Conservation (phyloP, 148 eudicot species). For the Spergularia marina region DNA sequence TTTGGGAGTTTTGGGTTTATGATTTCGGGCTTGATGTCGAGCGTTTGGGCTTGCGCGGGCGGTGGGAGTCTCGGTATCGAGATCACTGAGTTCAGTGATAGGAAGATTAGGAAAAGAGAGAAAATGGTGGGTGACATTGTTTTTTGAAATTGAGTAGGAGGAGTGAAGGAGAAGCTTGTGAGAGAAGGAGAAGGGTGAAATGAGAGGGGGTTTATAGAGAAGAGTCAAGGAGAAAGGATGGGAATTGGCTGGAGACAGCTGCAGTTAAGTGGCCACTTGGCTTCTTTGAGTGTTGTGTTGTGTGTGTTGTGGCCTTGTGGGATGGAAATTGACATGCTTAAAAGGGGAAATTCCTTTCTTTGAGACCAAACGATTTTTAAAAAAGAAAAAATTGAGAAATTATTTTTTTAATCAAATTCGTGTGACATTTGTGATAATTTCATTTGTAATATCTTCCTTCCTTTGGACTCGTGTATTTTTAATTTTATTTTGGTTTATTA, state of each 20-base stretch:
- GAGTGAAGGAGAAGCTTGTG: background rate
- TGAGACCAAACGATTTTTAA: background rate
- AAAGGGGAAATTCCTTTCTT: background rate
- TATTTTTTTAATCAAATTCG: no score
- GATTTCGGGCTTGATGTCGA: constrained; percentile 30
- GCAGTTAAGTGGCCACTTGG: constrained; percentile 27
- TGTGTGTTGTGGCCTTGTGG: background rate
- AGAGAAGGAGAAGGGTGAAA: background rate
- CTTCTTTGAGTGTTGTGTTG: constrained; percentile 8
- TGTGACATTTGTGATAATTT: no score
- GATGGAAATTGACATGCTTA: background rate
- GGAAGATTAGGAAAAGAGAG: constrained; percentile 6
- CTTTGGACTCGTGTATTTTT: no score
- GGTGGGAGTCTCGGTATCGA: no score
- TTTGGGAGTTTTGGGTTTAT: constrained; percentile 58
- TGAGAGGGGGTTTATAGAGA: constrained; percentile 13
- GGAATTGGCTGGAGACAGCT: constrained; percentile 48
- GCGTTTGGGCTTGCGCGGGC: constrained; percentile 25
- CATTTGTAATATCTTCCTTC: no score
- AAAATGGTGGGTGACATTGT: constrained; percentile 26
- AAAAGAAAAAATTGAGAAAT: no score
- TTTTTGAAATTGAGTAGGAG: no score
- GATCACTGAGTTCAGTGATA: background rate
- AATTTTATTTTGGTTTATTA: no score
- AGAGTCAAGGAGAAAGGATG: constrained; percentile 10